These are phyloP conservation scores for Hyaloperonospora arabidopsidis DNA, from an alignment of 352 stramenopile species.

Conservation along the genomic window DNA sequence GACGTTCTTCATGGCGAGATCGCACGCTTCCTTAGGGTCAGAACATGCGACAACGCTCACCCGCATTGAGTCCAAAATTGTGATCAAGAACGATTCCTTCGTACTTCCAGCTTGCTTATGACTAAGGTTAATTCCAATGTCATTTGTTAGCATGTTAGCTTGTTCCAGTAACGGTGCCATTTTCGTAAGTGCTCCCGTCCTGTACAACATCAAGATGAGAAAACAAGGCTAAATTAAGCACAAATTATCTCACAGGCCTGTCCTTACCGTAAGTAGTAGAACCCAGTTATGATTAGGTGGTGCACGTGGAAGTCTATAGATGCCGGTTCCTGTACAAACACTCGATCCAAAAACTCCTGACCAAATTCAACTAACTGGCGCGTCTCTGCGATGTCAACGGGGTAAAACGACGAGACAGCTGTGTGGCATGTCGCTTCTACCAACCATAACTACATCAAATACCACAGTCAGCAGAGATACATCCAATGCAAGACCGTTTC, in stretches of 20 bases:
- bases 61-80: slow-evolving; percentile 45
- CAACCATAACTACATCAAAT: slow-evolving; percentile 45
- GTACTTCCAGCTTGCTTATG: slow-evolving; percentile 7
- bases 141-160: slow-evolving; percentile 23
- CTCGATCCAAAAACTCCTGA: slow-evolving; percentile 35
- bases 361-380: slow-evolving; percentile 35
- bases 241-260: not conserved
- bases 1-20: slow-evolving; percentile 45
- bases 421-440: slow-evolving; percentile 55
- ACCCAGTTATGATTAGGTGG: slow-evolving; percentile 51
- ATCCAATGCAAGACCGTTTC: too few species aligned
- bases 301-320: slow-evolving; percentile 39
- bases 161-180: slow-evolving; percentile 37
- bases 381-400: slow-evolving; percentile 21
- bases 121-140: slow-evolving; percentile 3
- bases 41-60: slow-evolving; percentile 32
- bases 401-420: slow-evolving; percentile 36
- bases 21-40: slow-evolving; percentile 39
- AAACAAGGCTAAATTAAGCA: not conserved
- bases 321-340: slow-evolving; percentile 17
- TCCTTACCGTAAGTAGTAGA: slow-evolving; percentile 45
- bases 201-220: slow-evolving; percentile 11
- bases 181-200: slow-evolving; percentile 40
- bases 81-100: slow-evolving; percentile 42
- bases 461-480: slow-evolving; percentile 7